These are phyloP conservation scores for Fusarium zealandicum DNA, from an alignment of 2,329 filamentous ascomycete genomes.

Conservation along the genomic window DNA sequence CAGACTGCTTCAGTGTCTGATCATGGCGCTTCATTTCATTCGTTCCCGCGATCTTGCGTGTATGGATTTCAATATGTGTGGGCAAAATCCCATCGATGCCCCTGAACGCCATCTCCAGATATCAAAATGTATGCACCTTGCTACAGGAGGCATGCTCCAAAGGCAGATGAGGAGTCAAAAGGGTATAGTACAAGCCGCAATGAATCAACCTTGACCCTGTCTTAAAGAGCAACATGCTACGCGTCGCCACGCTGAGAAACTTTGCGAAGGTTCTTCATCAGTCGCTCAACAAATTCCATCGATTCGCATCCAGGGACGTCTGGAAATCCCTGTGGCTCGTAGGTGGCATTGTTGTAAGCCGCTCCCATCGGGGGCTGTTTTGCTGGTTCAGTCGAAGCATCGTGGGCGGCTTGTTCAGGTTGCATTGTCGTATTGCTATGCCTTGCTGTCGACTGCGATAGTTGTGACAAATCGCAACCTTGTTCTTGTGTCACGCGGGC, in stretches of 20 bases:
- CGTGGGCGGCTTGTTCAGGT: neutral
- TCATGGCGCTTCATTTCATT: conserved; percentile 6
- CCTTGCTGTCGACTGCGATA: neutral
- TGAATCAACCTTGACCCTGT: neutral
- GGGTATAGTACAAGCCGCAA: conserved; percentile 12
- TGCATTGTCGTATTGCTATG: neutral
- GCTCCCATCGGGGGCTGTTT: neutral
- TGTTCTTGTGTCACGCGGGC: neutral
- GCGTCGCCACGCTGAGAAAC: conserved; percentile 41
- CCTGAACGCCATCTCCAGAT: conserved; percentile 27
- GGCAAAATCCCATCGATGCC: conserved; percentile 1
- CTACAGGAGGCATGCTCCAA: neutral
- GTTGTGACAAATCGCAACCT: neutral
- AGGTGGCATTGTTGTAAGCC: neutral
- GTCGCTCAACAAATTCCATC: conserved; percentile 59
- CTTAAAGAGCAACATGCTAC: conserved; percentile 1
- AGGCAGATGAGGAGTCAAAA: neutral
- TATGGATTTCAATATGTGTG: conserved; percentile 6
- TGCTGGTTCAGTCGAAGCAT: neutral
- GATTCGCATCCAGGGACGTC: conserved; percentile 54
- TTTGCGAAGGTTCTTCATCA: conserved; percentile 59
- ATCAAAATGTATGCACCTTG: conserved; percentile 2
- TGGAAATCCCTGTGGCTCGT: conserved; percentile 46
- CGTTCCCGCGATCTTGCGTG: neutral
- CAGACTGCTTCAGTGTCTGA: conserved; percentile 7